A percentile compares a stretch with the other conserved stretches of the same genome.
Evolutionary conservation across 1,139 yeast species (phyloP).

Genomic region (Ogataea hybrid): DNA sequence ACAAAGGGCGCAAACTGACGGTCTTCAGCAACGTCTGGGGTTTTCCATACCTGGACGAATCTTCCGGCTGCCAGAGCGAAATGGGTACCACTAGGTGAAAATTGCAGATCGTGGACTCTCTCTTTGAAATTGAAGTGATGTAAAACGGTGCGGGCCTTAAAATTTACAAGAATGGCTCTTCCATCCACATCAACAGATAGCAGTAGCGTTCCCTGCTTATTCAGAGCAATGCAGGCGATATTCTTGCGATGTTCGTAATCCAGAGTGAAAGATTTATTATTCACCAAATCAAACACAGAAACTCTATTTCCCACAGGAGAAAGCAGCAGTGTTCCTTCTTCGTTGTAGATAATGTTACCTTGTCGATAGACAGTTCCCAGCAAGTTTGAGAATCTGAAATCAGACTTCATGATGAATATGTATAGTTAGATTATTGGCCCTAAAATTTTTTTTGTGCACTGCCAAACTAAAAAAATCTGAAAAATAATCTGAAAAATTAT

Average conservation of each 20-base stretch:
- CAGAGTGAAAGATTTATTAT: slow-evolving; percentile 85
- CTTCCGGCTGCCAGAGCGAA: slow-evolving; percentile 87
- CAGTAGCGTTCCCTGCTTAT: slow-evolving; percentile 75
- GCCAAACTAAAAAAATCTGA: slow-evolving; percentile 4
- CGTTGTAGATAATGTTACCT: slow-evolving; percentile 84
- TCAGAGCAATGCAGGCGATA: slow-evolving; percentile 74
- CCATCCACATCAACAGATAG: slow-evolving; percentile 92
- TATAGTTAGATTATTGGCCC: neutral
- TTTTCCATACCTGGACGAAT: slow-evolving; percentile 89
- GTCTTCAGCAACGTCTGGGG: slow-evolving; percentile 72
- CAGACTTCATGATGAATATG: slow-evolving; percentile 43
- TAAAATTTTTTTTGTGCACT: slow-evolving; percentile 9
- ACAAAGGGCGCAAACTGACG: slow-evolving; percentile 96
- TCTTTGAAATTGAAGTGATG: slow-evolving; percentile 95
- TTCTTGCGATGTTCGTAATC: slow-evolving; percentile 91
- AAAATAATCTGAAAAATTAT: neutral
- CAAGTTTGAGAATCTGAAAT: slow-evolving; percentile 73
- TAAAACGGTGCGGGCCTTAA: slow-evolving; percentile 77
- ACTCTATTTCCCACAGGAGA: slow-evolving; percentile 97
- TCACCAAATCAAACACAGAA: slow-evolving; percentile 79
- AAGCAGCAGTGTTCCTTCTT: slow-evolving; percentile 78
- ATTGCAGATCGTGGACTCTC: slow-evolving; percentile 66
- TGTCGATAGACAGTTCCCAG: slow-evolving; percentile 93
- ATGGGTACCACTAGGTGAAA: slow-evolving; percentile 84
- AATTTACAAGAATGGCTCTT: slow-evolving; percentile 87